These are phyloP conservation scores for Saprolegnia diclina DNA, from an alignment of 352 stramenopile species.

Conservation along the genomic window DNA sequence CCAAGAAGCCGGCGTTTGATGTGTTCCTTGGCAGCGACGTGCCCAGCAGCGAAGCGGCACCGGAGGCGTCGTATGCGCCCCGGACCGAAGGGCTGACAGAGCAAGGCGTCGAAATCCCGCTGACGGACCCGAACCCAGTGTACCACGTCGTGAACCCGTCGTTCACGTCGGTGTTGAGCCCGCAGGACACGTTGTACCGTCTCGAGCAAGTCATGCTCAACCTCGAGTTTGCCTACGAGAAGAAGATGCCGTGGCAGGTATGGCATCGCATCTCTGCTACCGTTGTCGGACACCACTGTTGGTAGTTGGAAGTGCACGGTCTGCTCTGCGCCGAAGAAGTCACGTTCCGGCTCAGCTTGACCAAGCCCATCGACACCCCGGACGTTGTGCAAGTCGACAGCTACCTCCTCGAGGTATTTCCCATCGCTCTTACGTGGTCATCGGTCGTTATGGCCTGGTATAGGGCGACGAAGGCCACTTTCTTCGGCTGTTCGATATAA, in stretches of 20 bases:
- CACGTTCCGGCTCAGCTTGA: not conserved
- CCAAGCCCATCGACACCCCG: not conserved
- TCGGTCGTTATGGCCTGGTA: not conserved
- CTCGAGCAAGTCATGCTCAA: not conserved
- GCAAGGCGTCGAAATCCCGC: not conserved
- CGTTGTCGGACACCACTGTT: not conserved
- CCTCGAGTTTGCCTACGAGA: constrained; percentile 10
- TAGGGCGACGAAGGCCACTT: constrained; percentile 14
- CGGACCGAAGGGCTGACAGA: not conserved
- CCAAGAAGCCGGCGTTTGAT: no score
- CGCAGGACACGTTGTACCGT: not conserved
- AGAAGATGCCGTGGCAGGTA: not conserved
- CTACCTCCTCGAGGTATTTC: not conserved
- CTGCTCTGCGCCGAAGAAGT: constrained; percentile 23
- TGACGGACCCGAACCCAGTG: not conserved
- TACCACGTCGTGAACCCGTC: constrained; percentile 13
- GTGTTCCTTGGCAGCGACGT: no score
- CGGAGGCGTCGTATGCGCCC: no score
- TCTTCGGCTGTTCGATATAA: constrained; percentile 15
- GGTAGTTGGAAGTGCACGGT: not conserved
- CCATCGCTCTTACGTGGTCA: not conserved
- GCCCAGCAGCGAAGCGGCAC: no score
- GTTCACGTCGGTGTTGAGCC: not conserved
- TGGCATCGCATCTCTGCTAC: no score
- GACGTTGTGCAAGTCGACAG: not conserved